Percentiles rank a stretch among this genome's conserved stretches.
Evolutionary conservation across 2,329 filamentous ascomycete species (phyloP).

Genomic region (Pseudogymnoascus sp.): DNA sequence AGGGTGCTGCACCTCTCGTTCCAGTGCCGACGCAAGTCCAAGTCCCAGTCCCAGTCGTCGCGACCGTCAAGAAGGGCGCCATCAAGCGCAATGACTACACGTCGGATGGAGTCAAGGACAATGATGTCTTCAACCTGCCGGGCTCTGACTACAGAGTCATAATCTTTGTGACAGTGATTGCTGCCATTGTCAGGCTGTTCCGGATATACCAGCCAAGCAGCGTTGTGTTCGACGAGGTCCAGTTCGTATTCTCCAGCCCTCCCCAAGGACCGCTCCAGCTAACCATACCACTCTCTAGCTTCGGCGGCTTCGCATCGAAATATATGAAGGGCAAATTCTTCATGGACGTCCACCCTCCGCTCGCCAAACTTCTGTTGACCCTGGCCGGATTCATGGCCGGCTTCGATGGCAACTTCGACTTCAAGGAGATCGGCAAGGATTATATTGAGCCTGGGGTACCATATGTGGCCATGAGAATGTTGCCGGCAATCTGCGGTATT

Average conservation of each 20-base stretch:
- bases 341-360: slow-evolving; percentile 98
- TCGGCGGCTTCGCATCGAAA: slow-evolving; percentile 95
- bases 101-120: slow-evolving; percentile 73
- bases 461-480: slow-evolving; percentile 94
- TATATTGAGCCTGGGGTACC: slow-evolving; percentile 91
- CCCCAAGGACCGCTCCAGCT: slow-evolving; percentile 15
- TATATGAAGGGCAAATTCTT: slow-evolving; percentile 99
- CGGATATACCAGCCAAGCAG: slow-evolving; percentile 93
- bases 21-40: neutral
- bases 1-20: slow-evolving; percentile 1
- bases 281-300: slow-evolving; percentile 45
- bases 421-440: slow-evolving; percentile 99
- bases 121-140: slow-evolving; percentile 86
- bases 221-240: slow-evolving; percentile 98
- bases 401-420: slow-evolving; percentile 93
- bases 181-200: slow-evolving; percentile 76
- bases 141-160: slow-evolving; percentile 75
- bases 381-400: slow-evolving; percentile 91
- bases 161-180: slow-evolving; percentile 63
- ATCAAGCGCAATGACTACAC: slow-evolving; percentile 49
- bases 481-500: slow-evolving; percentile 84
- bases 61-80: slow-evolving; percentile 9
- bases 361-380: slow-evolving; percentile 94
- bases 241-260: slow-evolving; percentile 56
- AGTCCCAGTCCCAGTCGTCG: neutral